A percentile compares a stretch with the other conserved stretches of the same genome.
These are phyloP conservation scores for thale cress (Arabidopsis thaliana) DNA, from an alignment of 345 rosid genomes.

Conservation along the genomic window TAIR10.1 NC_003070.9:11056501-11057000, in stretches of 20 bases:
- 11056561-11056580: constrained; percentile 53
- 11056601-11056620: constrained; percentile 49
- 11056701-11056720: constrained; percentile 19
- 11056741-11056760: constrained; percentile 15
- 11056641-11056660: constrained; percentile 58
- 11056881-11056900: background rate
- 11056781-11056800: constrained; percentile 32
- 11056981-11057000: background rate
- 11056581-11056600: constrained; percentile 65
- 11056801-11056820: constrained; percentile 23
- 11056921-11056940: background rate
- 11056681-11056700: constrained; percentile 59
- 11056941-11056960: background rate
- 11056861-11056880: constrained; percentile 37
- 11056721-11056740: constrained; percentile 17
- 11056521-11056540: constrained; percentile 30
- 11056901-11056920: constrained; percentile 35
- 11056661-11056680: constrained; percentile 72
- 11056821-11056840: constrained; percentile 23
- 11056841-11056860: constrained; percentile 34
- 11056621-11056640: constrained; percentile 55
- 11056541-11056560: constrained; percentile 40
- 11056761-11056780: background rate
- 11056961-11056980: background rate
- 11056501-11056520: constrained; percentile 33